phyloP scores from a whole-genome alignment of 2,329 filamentous ascomycete species.

The Aspergillus brasiliensis region DNA sequence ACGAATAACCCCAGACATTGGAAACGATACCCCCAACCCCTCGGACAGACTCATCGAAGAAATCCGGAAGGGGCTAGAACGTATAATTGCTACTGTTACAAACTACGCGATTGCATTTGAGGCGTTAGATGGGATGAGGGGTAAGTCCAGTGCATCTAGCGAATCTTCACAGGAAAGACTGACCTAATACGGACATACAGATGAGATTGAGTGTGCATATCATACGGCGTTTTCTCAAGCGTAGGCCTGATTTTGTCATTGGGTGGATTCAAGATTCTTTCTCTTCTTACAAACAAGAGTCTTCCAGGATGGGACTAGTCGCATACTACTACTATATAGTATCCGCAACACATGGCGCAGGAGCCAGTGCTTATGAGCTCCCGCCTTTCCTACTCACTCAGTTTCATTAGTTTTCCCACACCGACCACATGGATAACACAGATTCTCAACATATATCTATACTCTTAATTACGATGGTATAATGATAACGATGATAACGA shows the following conservation, averaged over 20 bases:
- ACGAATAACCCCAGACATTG: constrained; percentile 29
- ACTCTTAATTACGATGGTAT: no score
- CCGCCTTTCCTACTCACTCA: not conserved
- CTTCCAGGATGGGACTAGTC: not conserved
- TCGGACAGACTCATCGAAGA: constrained; percentile 39
- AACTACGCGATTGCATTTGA: constrained; percentile 48
- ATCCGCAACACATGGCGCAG: not conserved
- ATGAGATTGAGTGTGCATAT: constrained; percentile 48
- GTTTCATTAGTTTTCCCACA: not conserved
- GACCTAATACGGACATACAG: constrained; percentile 22
- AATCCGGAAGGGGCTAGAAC: constrained; percentile 40
- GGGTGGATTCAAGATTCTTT: not conserved
- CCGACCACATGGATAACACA: no score
- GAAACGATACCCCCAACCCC: constrained; percentile 23
- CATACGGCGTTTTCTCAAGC: constrained; percentile 42
- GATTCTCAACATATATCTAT: no score
- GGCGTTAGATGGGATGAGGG: constrained; percentile 48
- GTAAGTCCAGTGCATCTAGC: constrained; percentile 23
- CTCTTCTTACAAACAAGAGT: constrained; percentile 6
- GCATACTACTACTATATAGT: not conserved
- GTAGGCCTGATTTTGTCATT: constrained; percentile 8
- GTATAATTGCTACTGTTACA: constrained; percentile 38
- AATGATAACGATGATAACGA: no score
- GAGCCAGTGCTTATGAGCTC: not conserved
- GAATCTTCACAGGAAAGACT: not conserved